These are phyloP conservation scores for sunflower (Helianthus annuus) DNA, from an alignment of 129 eudicot species.

Conservation along the genomic window HanXRQr2.0-SUNRISE NC_035436.2:141957567-141958066, in stretches of 20 bases:
- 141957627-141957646: not conserved
- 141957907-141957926: conserved; percentile 22
- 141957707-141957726: conserved; percentile 30
- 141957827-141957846: conserved; percentile 1
- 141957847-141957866: conserved; percentile 12
- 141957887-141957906: conserved; percentile 14
- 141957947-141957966: conserved; percentile 21
- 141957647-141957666: not conserved
- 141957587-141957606: not conserved
- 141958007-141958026: conserved; percentile 22
- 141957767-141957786: not conserved
- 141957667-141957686: not conserved
- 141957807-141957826: conserved; percentile 41
- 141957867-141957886: not conserved
- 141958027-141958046: conserved; percentile 19
- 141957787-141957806: conserved; percentile 37
- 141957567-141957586: too few relatives aligned
- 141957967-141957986: conserved; percentile 10
- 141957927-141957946: conserved; percentile 1
- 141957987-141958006: conserved; percentile 7
- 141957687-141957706: not conserved
- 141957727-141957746: conserved; percentile 31
- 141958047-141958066: conserved; percentile 17
- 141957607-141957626: not conserved
- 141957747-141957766: not conserved